Evolutionary conservation across 2,329 filamentous ascomycete species (phyloP), one percentile per base, ranked within the genome.

Genomic region (Penicillium occitanis): DNA sequence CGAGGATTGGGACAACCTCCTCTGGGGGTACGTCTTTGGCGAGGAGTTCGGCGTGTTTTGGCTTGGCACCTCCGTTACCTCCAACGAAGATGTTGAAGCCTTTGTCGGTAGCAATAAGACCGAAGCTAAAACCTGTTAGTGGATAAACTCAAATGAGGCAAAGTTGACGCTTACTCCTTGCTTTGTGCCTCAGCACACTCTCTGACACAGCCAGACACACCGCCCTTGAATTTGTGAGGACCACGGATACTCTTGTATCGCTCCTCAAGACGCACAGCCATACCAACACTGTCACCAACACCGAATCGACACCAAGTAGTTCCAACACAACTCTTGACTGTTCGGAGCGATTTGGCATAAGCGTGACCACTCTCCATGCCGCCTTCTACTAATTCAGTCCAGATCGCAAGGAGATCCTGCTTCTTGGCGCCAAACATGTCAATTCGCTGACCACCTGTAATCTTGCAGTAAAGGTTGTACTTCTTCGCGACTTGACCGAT

Each of bases 401-500:
- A 97, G 71, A 97, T 97, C 14, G 85, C 84, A 2, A 91, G 83
- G 19, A 97, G 83, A 75, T 97, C 92, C 70, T 95, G 90, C 79
- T 96, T 96, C 78, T 88, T 89, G 0, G 93, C 93, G 48, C 93
- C 93, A 73, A 97, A 97, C 88, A 97, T 87, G 77, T 97, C 93
- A 73, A 97, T 96, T 65, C 93, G 87, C 78, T 97, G 93, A 1
- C 91, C 93, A 64, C 93, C 93, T 0, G 93, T 97, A 74, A 97
- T 96, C 79, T 97, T 97, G 74, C 89, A 92, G 80, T 97, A 97
- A 6, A 97, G 82, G 42, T 86, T 85, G 73, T 92, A 96, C 75
- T 94, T 90, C 81, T 91, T 91, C 0, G 92, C 93, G 0, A 97
- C 91, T 64, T 88, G 87, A 0, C 92, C 93, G 67, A 97, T 93